Base-by-base conservation (phyloP, 495 filamentous ascomycete species). In the Penicillium alfredii region DNA sequence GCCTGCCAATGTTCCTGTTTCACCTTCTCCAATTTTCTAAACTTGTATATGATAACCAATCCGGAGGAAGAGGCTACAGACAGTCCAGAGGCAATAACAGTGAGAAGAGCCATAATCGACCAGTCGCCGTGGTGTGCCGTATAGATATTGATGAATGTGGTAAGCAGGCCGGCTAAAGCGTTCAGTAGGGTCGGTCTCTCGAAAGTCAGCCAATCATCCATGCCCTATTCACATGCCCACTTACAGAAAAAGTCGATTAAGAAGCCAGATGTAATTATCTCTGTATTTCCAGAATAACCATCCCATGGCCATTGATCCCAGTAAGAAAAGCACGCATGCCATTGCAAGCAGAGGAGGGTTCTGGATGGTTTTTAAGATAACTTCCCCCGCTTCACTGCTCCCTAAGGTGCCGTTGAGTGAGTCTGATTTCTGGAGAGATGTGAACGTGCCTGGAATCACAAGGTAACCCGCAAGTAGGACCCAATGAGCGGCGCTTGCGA, bases 71-170 rank as follows among this genome's bases (percentile, higher is more conserved):
- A n/a, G n/a, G n/a, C n/a, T n/a, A n/a, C n/a, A n/a, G n/a, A n/a
- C n/a, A n/a, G n/a, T n/a, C n/a, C n/a, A n/a, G 39, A 42, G 3
- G 22, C 52, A 20, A 57, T 40, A 0, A 56, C 42, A 6, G 63
- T 68, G 1, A 65, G 47, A 21, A 63, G 51, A 4, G 69, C 71
- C 33, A 66, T 72, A 7, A 68, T 51, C 17, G 57, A 60, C 66
- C 63, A 74, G 8, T 53, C 37, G 4, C 73, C 68, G 1, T 50
- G 31, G 27, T 71, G 63, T 22, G 67, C 58, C 12, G 59, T 48
- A 40, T 76, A 76, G 6, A 78, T 60, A 48, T 58, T 68, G 9
- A 66, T 51, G 6, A 76, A 33, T n/a, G 72, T 72, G 9, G 57
- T 56, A 6, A 75, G 43, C 6, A 74, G 33, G 0, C 73, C 72